phyloP scores from a whole-genome alignment of 371 early-diverging fungal genomes.

The Mucor plumbeus region DNA sequence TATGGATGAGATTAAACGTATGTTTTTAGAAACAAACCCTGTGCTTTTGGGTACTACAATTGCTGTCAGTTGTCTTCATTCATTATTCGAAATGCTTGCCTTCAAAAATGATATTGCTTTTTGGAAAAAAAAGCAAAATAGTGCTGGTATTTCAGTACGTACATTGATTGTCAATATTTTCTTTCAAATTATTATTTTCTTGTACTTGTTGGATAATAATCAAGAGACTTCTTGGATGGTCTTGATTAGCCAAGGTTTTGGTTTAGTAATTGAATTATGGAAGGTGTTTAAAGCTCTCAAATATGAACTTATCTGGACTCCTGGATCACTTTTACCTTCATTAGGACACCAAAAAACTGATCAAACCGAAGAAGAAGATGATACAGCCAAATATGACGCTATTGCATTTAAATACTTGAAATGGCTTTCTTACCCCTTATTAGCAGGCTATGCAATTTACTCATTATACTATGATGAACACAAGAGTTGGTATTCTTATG shows the following conservation, averaged over 20 bases:
- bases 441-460: conserved; percentile 85
- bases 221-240: conserved; percentile 89
- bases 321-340: conserved; percentile 47
- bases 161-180: conserved; percentile 82
- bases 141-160: conserved; percentile 87
- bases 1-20: conserved; percentile 75
- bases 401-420: conserved; percentile 89
- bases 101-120: conserved; percentile 95
- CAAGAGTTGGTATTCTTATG: conserved; percentile 92
- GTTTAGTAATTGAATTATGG: conserved; percentile 89
- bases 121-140: conserved; percentile 85
- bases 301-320: conserved; percentile 56
- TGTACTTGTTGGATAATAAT: conserved; percentile 89
- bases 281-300: conserved; percentile 88
- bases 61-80: conserved; percentile 82
- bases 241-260: conserved; percentile 78
- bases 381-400: conserved; percentile 88
- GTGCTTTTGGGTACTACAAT: conserved; percentile 79
- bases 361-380: conserved; percentile 69
- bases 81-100: conserved; percentile 91
- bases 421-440: conserved; percentile 80
- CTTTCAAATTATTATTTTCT: conserved; percentile 86
- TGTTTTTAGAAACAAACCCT: conserved; percentile 92
- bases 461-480: conserved; percentile 84
- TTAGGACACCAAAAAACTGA: conserved; percentile 39